Percentiles rank a stretch among this genome's conserved stretches.
Conservation (phyloP, 495 filamentous ascomycete species). For the Penicillium fimorum region DNA sequence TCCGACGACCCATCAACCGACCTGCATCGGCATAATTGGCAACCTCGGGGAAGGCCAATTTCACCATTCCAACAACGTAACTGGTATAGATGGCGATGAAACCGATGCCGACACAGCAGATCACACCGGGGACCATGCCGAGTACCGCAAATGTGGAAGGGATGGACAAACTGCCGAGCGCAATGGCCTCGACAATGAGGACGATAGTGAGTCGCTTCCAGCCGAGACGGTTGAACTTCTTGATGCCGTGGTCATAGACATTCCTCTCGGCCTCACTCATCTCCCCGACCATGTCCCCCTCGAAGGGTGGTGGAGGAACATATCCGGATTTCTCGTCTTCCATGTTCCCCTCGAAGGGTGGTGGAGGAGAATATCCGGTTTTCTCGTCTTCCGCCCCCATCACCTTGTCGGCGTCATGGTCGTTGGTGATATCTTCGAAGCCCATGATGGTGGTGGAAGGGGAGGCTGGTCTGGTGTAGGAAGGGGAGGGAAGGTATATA, state of each 20-base stretch:
- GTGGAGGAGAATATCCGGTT: conserved; percentile 11
- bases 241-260: conserved; percentile 29
- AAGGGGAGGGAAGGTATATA: conserved; percentile 14
- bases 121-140: conserved; percentile 57
- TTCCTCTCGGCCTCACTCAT: conserved; percentile 33
- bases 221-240: conserved; percentile 36
- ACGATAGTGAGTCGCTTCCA: conserved; percentile 42
- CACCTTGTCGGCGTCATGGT: conserved; percentile 24
- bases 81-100: conserved; percentile 69
- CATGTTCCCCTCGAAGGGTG: conserved; percentile 29
- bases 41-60: conserved; percentile 61
- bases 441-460: conserved; percentile 22
- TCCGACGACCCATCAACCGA: conserved; percentile 47
- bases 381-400: conserved; percentile 22
- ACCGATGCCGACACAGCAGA: conserved; percentile 57
- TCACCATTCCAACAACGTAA: conserved; percentile 70
- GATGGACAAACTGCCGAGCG: conserved; percentile 60
- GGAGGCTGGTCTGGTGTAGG: neutral
- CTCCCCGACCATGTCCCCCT: conserved; percentile 31
- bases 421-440: conserved; percentile 25
- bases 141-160: conserved; percentile 58
- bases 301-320: conserved; percentile 26
- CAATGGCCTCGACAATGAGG: conserved; percentile 65
- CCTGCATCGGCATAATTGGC: conserved; percentile 66
- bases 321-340: conserved; percentile 22